These are phyloP conservation scores for Acmispon strigosus DNA, from an alignment of 306 rosid species.

Conservation along the genomic window DNA sequence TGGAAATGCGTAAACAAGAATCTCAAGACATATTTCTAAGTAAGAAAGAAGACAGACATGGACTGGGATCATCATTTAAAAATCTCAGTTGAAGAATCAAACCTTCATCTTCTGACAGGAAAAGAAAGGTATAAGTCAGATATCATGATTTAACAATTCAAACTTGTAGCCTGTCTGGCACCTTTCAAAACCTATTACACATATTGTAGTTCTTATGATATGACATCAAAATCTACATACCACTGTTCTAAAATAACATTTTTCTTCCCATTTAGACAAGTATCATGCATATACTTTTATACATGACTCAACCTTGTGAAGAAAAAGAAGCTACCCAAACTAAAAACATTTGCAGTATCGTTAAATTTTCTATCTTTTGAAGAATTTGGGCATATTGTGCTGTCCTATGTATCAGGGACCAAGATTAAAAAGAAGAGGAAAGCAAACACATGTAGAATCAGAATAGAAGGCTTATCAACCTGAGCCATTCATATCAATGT, in stretches of 20 bases:
- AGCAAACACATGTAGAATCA: too few species aligned
- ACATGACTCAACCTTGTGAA: background rate
- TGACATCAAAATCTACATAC: conserved; percentile 6
- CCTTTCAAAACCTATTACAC: background rate
- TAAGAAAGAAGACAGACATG: background rate
- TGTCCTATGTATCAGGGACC: too few species aligned
- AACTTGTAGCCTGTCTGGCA: background rate
- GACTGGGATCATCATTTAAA: background rate
- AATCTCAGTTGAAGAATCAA: background rate
- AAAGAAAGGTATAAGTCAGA: background rate
- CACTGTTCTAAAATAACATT: background rate
- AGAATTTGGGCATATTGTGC: background rate
- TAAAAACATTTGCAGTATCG: background rate
- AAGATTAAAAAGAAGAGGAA: too few species aligned
- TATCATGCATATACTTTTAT: background rate
- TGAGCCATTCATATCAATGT: too few species aligned
- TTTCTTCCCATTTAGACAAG: background rate
- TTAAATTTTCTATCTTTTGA: background rate
- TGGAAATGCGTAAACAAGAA: conserved; percentile 35
- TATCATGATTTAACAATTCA: background rate
- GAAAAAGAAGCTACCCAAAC: background rate
- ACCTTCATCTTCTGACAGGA: background rate
- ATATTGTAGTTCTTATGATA: background rate
- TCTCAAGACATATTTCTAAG: conserved; percentile 14
- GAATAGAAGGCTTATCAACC: too few species aligned